Evolutionary conservation across 2,329 filamentous ascomycete species (phyloP), one percentile per base, ranked within the genome.

Genomic region (Penicillium janthinellum): DNA sequence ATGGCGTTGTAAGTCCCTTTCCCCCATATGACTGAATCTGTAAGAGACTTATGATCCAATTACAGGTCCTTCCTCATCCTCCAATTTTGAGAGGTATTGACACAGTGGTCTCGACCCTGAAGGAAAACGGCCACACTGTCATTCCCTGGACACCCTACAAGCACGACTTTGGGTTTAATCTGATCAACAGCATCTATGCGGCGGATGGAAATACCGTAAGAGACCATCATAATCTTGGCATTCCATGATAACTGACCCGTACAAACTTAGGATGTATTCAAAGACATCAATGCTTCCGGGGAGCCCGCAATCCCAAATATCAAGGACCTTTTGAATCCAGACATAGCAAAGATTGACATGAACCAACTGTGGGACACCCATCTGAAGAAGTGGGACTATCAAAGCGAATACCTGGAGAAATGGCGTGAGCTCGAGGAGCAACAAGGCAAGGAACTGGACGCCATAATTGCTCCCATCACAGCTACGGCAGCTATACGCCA

Each of bases 271-370:
- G 75, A 77, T 45, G 61, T 76, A 5, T 63, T 62, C 38, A 54
- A 57, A 10, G 61, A 61, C 7, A 67, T 77, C 12, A 59, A 61
- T 8, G 64, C 67, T 17, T 75, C 72, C 1, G 72, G 77, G 38
- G 77, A 79, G 57, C 77, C 76, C 11, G 65, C 70, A 0, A 76
- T 78, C 35, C 73, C 76, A 8, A 75, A 77, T 34, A 69, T 75
- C 57, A 64, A 59, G 47, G 65, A 68, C 20, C 69, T 73, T 8
- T 55, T 69, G 22, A 65, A 68, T 50, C 64, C 67, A 14, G 54
- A 55, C 45, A 58, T 39, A 14, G 31, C 35, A 12, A 11, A 56
- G 11, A 54, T 61, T 25, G 53, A 59, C 34, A 59, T 61, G 56
- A 61, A 61, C 35, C 44, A 59, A 44, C 56, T 61, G 15, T 61